Base-by-base conservation (phyloP, 106 monocot genomes). In the Posidonia australis region DNA sequence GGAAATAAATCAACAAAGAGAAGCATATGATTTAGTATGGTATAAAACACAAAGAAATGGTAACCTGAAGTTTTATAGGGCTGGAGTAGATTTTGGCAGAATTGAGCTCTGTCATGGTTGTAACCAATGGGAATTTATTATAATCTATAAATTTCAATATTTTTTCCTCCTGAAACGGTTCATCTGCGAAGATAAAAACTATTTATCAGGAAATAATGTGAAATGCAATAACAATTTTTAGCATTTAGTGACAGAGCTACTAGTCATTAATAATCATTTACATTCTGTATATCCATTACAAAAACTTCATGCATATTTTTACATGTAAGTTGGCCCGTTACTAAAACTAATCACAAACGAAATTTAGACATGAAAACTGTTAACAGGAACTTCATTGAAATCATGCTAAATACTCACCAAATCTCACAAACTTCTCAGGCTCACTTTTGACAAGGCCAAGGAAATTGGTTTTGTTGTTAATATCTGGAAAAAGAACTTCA, bases 371-470 rank as follows among this genome's bases (percentile, higher is more conserved):
- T 22, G 5, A 44, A 25, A 66, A 20, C 13, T 30, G 21, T 26
- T 55, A 14, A 22, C 13, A 62, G 60, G 12, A 21, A 46, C 9
- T 1, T 6, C 14, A 17, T 17, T 16, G 21, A 32, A 31, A 24
- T 32, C 14, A 41, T 9, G 24, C 22, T 12, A 20, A 41, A n/a
- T 43, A 77, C 83, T 67, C 69, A 91, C 98, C 83, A 74, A 88
- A 98, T 32, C 52, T 81, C 62, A 83, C 79, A 72, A 81, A 98
- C 65, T 61, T 85, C 70, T 98, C 98, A 54, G 87, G 79, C 64
- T 91, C 98, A 73, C 70, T 74, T 85, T 98, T 98, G 23, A 91
- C 81, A 68, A 98, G 73, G 32, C 91, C 90, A 49, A 98, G 64
- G 70, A 98, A 91, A 30, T 68, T 45, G 27, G 77, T 81, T 60